These are phyloP conservation scores for Clitoria ternatea DNA, from an alignment of 306 rosid species.

Conservation along the genomic window DNA sequence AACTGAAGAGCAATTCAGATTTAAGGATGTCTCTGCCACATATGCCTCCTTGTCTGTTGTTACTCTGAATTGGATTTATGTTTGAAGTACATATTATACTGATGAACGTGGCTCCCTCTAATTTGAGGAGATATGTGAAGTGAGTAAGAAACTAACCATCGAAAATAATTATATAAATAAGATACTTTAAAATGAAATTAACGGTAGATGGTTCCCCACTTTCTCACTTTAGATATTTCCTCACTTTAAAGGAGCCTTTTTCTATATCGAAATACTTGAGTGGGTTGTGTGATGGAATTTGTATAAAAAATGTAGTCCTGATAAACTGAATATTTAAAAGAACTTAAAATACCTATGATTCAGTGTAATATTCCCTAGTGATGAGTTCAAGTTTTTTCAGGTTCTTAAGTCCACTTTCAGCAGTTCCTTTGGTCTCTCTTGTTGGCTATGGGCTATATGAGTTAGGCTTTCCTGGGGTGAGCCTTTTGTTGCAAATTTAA, in stretches of 20 bases:
- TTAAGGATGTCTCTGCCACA: not conserved
- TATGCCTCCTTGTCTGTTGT: conserved; percentile 11
- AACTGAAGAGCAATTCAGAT: not conserved
- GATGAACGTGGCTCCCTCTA: no score
- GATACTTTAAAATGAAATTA: no score
- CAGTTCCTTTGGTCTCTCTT: conserved; percentile 82
- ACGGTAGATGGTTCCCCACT: no score
- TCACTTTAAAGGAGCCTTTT: no score
- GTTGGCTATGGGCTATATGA: conserved; percentile 96
- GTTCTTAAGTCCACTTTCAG: conserved; percentile 97
- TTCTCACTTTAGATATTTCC: no score
- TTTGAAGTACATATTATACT: conserved; percentile 5
- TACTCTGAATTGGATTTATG: conserved; percentile 15
- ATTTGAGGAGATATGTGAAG: no score
- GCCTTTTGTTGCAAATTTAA: conserved; percentile 26
- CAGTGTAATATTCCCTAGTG: conserved; percentile 2
- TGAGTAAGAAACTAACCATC: no score
- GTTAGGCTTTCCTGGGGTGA: conserved; percentile 96
- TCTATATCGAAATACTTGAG: no score
- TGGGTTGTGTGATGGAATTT: conserved; percentile 17
- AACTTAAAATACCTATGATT: conserved; percentile 1
- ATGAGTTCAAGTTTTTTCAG: conserved; percentile 46
- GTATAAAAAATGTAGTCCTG: not conserved
- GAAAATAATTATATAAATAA: no score
- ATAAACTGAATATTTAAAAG: not conserved